Percentiles rank a stretch among this genome's conserved stretches.
These are phyloP conservation scores for Pseudocercospora macadamiae DNA, from an alignment of 2,329 filamentous ascomycete genomes.

Conservation along the genomic window DNA sequence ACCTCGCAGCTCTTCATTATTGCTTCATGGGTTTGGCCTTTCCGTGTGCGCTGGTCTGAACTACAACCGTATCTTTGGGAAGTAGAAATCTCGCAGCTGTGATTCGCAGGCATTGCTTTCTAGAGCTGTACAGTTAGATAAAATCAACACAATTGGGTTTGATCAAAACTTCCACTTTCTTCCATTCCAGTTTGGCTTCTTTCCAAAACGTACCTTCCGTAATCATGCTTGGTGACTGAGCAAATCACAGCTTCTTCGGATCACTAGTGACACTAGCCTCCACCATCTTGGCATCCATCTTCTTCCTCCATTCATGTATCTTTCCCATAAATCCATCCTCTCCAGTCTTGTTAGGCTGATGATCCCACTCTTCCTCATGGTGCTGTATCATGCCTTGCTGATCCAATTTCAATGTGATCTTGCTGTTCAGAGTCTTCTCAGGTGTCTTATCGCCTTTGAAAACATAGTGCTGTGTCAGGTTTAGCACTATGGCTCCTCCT, in stretches of 20 bases:
- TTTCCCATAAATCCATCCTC: conserved; percentile 36
- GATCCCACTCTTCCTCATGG: conserved; percentile 36
- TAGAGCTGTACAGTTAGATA: too few species aligned
- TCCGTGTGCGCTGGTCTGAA: background rate
- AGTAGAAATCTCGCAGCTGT: background rate
- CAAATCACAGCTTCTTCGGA: conserved; percentile 26
- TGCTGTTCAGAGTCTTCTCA: conserved; percentile 33
- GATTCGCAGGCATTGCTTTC: too few species aligned
- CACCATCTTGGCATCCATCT: conserved; percentile 32
- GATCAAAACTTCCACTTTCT: too few species aligned
- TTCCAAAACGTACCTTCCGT: too few species aligned
- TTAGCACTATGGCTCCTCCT: conserved; percentile 25
- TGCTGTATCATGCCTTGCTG: conserved; percentile 30
- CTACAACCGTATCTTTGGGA: background rate
- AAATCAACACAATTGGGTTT: too few species aligned
- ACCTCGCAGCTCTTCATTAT: background rate
- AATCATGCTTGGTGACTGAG: too few species aligned
- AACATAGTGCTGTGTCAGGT: conserved; percentile 35
- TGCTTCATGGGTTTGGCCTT: background rate
- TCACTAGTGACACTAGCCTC: conserved; percentile 29
- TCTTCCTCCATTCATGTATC: conserved; percentile 34
- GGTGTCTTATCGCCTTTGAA: conserved; percentile 35
- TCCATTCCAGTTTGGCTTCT: too few species aligned
- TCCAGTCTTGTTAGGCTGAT: conserved; percentile 30
- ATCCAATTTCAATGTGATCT: conserved; percentile 32